These are phyloP conservation scores for Rhynchospora tenuis DNA, from an alignment of 176 grass and related monocot species.

Conservation along the genomic window DNA sequence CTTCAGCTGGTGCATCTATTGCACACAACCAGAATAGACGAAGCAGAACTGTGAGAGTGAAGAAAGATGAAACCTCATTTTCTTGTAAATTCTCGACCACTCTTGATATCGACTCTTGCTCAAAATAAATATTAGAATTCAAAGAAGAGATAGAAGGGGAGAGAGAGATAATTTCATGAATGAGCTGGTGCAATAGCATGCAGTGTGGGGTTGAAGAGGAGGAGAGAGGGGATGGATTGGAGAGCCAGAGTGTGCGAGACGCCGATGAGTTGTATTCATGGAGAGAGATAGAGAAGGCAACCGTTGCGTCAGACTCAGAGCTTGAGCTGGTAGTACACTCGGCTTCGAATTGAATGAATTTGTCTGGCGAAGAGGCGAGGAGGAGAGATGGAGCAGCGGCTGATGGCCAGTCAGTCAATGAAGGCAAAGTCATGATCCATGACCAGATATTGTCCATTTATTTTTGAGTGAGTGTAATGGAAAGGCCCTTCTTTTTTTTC, in stretches of 20 bases:
- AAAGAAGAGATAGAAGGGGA: slow-evolving; percentile 37
- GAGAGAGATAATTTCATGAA: slow-evolving; percentile 41
- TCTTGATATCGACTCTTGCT: slow-evolving; percentile 20
- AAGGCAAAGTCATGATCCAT: slow-evolving; percentile 37
- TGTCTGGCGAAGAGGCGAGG: slow-evolving; percentile 32
- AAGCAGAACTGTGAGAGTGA: slow-evolving; percentile 57
- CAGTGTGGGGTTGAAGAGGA: slow-evolving; percentile 12
- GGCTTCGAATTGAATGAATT: slow-evolving; percentile 50
- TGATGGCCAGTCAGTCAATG: not conserved
- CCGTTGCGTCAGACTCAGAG: not conserved
- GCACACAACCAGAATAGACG: slow-evolving; percentile 82
- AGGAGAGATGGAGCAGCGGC: slow-evolving; percentile 13
- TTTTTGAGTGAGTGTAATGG: not conserved
- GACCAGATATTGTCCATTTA: slow-evolving; percentile 79
- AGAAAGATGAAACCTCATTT: slow-evolving; percentile 34
- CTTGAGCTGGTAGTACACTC: not conserved
- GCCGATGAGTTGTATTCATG: slow-evolving; percentile 17
- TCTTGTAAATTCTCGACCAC: not conserved
- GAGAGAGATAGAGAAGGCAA: slow-evolving; percentile 47
- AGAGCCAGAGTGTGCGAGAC: slow-evolving; percentile 47
- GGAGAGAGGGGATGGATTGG: slow-evolving; percentile 15
- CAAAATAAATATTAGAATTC: slow-evolving; percentile 5
- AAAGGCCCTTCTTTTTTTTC: not conserved
- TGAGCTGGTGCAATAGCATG: slow-evolving; percentile 54
- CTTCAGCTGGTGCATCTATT: slow-evolving; percentile 50